Base-by-base conservation (phyloP, 306 rosid genomes). In the Acmispon strigosus region DNA sequence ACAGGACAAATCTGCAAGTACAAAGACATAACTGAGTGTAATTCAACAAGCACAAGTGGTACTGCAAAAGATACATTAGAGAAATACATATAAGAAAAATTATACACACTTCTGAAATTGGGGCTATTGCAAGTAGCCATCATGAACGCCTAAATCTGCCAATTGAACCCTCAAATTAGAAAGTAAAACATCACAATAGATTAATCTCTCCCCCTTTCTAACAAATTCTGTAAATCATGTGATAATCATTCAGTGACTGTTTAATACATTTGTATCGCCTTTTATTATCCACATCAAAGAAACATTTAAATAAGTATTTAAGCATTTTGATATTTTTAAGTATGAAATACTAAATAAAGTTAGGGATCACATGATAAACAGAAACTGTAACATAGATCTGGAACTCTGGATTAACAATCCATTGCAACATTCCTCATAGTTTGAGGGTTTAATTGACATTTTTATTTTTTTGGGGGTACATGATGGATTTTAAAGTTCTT, bases 1-100 rank as follows among this genome's bases (percentile, higher is more conserved):
- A 90, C 78, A 6, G 96, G 89, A 78, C 96, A 90, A 69, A 82
- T 69, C 96, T 90, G 89, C 82, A 85, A 50, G 58, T 4, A 74
- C 55, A 73, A 20, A 73, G 47, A 69, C 72, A 62, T 64, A 47
- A 70, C 10, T 58, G 56, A 77, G 79, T 53, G 59, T 60, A 42
- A 81, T 68, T 41, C 24, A 16, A 56, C 66, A 62, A 49, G 75
- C 56, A 45, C 41, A 56, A 37, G 13, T 19, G 70, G 70, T 17
- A 49, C 34, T 53, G 27, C 57, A 69, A 50, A 27, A 22, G 48
- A 66, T 8, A 56, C 68, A 45, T 17, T 15, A 32, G 45, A 70
- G 44, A 27, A 54, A 58, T 12, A 24, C 27, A 51, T 24, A 69
- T 36, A 48, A 69, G 41, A 52, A 41, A 60, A 43, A 5, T 5